Evolutionary conservation across 2,329 filamentous ascomycete genomes (phyloP), one percentile per base, ranked within the genome.

Genomic region (Aspergillus terreus): DNA sequence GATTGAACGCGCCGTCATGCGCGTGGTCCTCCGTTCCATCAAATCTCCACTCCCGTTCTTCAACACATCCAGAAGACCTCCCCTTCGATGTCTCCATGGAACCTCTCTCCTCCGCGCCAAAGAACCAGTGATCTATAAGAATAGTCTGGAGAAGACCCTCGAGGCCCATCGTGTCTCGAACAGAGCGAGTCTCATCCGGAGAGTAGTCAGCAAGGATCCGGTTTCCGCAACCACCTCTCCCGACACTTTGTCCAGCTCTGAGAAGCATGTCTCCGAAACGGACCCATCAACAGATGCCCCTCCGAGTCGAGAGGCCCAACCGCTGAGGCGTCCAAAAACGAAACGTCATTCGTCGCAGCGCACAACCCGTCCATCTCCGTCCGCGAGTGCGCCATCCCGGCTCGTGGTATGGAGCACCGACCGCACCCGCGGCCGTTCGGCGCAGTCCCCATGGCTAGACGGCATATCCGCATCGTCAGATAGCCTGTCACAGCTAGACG

Each of bases 81-180:
- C 15, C 45, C n/a, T 42, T 49, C 44, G 27, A 23, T 35, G 15
- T 38, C 50, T 62, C 35, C 58, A 56, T 49, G 38, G 54, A 47
- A 46, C 53, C n/a, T 6, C 40, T 19, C 15, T 35, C 23, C 14
- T 49, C 3, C 42, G 19, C 12, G 21, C 44, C 19, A 61, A 64
- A 25, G 52, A 62, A 25, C 43, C 56, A 12, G 55, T 62, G 30
- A 59, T 73, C 30, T 59, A 67, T 49, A 57, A 61, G 25, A 61
- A 66, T 45, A 72, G 68, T 47, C 65, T 74, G 19, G 56, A 58
- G 27, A 68, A 66, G 50, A 76, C 73, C 5, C 63, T 76, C 30
- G 68, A 72, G 49, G 71, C 71, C 21, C 73, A 76, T 56, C 71
- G 73, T 38, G 56, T 58, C 11, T 60, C 61, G 10, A 76, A 76